phyloP scores from a whole-genome alignment of 2,329 filamentous ascomycete genomes.

The Pseudopyrenochaeta lycopersici region DNA sequence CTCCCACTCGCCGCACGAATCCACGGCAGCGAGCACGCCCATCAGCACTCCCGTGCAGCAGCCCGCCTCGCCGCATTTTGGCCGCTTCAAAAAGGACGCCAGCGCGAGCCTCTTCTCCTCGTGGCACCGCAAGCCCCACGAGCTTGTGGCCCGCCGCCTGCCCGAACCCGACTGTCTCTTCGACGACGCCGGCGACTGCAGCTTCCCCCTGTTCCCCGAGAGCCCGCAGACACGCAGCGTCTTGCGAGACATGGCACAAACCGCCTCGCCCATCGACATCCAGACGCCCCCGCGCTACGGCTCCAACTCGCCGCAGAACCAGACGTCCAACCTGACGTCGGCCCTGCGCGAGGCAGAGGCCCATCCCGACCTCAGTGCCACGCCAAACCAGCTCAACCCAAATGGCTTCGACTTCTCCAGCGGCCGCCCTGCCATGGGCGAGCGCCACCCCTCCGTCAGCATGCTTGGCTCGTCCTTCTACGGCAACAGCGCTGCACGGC shows the following conservation, averaged over 20 bases:
- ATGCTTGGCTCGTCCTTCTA: constrained; percentile 60
- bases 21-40: constrained; percentile 62
- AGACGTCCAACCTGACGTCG: constrained; percentile 70
- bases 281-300: constrained; percentile 62
- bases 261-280: constrained; percentile 68
- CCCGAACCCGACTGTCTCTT: constrained; percentile 50
- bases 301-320: constrained; percentile 67
- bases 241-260: constrained; percentile 59
- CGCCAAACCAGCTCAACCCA: constrained; percentile 55
- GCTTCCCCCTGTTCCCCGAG: constrained; percentile 50
- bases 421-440: constrained; percentile 45
- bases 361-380: constrained; percentile 37
- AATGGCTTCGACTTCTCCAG: constrained; percentile 41
- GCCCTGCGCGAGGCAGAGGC: constrained; percentile 63
- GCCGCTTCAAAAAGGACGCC: constrained; percentile 53
- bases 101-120: constrained; percentile 47
- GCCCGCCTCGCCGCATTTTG: constrained; percentile 53
- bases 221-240: constrained; percentile 32
- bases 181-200: constrained; percentile 53
- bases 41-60: constrained; percentile 52
- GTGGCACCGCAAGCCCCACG: constrained; percentile 56
- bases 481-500: constrained; percentile 63
- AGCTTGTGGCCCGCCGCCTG: constrained; percentile 41
- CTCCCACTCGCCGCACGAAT: constrained; percentile 62
- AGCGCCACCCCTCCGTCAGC: constrained; percentile 65